Evolutionary conservation across 805 yeast species (phyloP), one percentile per base, ranked within the genome.

Genomic region (Monosporozyma aerobia): DNA sequence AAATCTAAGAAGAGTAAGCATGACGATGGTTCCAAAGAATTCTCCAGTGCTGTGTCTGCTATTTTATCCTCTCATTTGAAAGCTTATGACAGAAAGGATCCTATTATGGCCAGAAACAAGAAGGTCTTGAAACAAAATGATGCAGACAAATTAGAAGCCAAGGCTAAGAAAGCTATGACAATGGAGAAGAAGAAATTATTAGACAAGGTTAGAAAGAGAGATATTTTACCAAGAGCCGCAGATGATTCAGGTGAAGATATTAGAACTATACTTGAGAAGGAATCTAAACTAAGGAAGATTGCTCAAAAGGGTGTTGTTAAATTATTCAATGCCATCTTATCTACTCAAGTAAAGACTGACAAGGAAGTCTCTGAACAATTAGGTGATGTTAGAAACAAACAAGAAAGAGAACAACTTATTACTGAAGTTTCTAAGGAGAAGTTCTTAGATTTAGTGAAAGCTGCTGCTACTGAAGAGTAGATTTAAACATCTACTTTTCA

Each of bases 221-320:
- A 87, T 55, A 73, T 90, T 9, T 70, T 90, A 22, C 95, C 95
- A 5, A 83, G 81, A 35, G 64, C 50, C 43, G 78, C 80, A 1
- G 77, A 72, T 14, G 57, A 59, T 40, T 54, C 68, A 14, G 66
- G 68, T 53, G 69, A 61, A 33, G 69, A 63, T 46, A 76, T 76
- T 7, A 76, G 87, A 64, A 74, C 74, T 43, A 69, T 77, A 3
- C 65, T 87, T 16, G 95, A 85, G 54, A 75, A 75, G 50, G 97
- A 89, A 64, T 78, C 79, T 57, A 75, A 72, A 55, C 72, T 87
- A 61, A 83, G 85, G 65, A 89, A 89, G 64, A 77, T 82, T 25
- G 98, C 96, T 0, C 95, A 88, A 70, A 75, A 83, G 58, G 97
- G 97, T 71, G 96, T 87, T 13, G 88, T 89, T 8, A 79, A 82